These are phyloP conservation scores for Imleria badia DNA, from an alignment of 768 basidiomycete species.

Conservation along the genomic window DNA sequence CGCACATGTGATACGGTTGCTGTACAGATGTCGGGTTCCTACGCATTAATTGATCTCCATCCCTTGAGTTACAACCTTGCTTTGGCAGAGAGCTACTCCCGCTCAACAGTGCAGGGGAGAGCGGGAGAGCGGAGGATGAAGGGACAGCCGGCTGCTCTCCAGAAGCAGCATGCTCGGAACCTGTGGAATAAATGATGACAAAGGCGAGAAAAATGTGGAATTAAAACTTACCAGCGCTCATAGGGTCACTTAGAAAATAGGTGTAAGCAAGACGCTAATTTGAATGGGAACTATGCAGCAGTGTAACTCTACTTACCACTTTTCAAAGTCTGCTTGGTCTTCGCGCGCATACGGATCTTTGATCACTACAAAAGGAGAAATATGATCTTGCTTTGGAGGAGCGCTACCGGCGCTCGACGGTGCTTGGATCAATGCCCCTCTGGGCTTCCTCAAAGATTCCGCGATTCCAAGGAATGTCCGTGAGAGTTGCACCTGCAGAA, in stretches of 20 bases:
- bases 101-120: constrained; percentile 46
- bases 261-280: too few species aligned
- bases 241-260: constrained; percentile 40
- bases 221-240: constrained; percentile 45
- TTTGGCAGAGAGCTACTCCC: constrained; percentile 22
- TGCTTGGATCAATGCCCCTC: constrained; percentile 52
- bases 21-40: constrained; percentile 47
- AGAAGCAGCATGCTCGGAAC: constrained; percentile 47
- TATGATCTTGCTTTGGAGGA: too few species aligned
- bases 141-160: constrained; percentile 40
- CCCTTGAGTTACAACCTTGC: constrained; percentile 49
- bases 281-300: neutral
- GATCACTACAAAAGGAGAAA: too few species aligned
- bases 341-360: constrained; percentile 62
- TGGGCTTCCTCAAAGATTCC: constrained; percentile 51
- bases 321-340: constrained; percentile 50
- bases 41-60: constrained; percentile 57
- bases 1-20: constrained; percentile 61
- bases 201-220: neutral
- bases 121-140: constrained; percentile 53
- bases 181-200: constrained; percentile 27
- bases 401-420: too few species aligned
- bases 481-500: constrained; percentile 46
- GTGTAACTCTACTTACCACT: constrained; percentile 42
- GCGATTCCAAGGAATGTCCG: constrained; percentile 57